Base-by-base conservation (phyloP, 1,284 basidiomycete genomes). In the Boletellus sp. region DNA sequence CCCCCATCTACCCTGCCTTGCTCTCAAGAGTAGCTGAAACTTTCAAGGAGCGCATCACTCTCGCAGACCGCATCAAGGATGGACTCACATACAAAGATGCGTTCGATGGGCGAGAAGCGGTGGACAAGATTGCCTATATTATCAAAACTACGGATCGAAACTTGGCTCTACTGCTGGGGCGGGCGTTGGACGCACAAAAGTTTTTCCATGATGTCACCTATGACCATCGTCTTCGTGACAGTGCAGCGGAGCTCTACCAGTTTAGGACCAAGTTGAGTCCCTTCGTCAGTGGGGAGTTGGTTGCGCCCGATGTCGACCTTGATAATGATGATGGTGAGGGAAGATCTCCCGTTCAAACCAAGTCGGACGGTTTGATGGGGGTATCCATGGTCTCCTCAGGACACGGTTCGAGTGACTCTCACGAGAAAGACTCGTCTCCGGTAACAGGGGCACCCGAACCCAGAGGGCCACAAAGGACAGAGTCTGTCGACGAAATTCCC, bases 121-220 rank as follows among this genome's bases (percentile, higher is more conserved):
- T 99, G 28, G 91, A 96, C 71, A 90, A 92, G 71, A 92, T 99
- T 59, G 89, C 93, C 18, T 93, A 95, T 65, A 96, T 99, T 70
- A 97, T 98, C 79, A 96, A 95, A 72, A 99, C 96, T 3, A 93
- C 93, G 7, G 97, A 99, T 71, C 83, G 97, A 18, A 98, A 97
- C 69, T 81, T 99, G 21, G 97, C 97, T 5, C 74, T 99, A 42
- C 78, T 99, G 3, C 81, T 99, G 11, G 97, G 97, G 13, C 83
- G 97, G 44, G 94, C 96, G 6, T 78, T 99, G 51, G 97, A 99
- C 66, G 91, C 94, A 13, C 97, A 99, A 74, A 99, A 98, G 74
- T 98, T 96, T 75, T 99, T 99, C 70, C 97, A 99, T 69, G 97
- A 98, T 64, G 97, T 99, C 58, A 97, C 96, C 8, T 99, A 99